Conservation (phyloP, 2,329 filamentous ascomycete species). For the Xenosphaeropsis pyriputrescens region DNA sequence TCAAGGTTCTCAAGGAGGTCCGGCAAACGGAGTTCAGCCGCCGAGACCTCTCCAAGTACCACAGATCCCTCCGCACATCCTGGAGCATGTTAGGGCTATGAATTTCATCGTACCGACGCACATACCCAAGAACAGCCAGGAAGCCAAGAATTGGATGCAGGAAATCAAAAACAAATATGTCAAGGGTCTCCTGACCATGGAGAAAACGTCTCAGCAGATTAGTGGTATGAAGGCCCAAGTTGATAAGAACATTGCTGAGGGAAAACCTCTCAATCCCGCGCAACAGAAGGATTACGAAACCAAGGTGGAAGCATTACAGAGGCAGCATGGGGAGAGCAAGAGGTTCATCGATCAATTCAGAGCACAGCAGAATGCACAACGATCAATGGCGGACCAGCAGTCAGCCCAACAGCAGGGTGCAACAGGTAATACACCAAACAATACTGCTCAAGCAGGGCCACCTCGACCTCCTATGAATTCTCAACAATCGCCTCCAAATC, state of each 20-base stretch:
- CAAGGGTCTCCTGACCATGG: conserved; percentile 33
- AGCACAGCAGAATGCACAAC: conserved; percentile 14
- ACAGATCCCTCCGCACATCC: conserved; percentile 17
- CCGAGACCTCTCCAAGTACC: conserved; percentile 3
- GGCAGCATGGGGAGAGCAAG: conserved; percentile 29
- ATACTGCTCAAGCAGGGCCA: conserved; percentile 2
- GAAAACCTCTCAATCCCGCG: conserved; percentile 28
- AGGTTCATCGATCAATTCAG: conserved; percentile 32
- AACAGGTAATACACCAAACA: conserved; percentile 5
- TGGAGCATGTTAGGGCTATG: conserved; percentile 31
- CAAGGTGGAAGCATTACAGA: conserved; percentile 27
- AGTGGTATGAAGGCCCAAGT: conserved; percentile 25
- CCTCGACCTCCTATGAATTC: conserved; percentile 14
- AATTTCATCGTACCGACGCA: conserved; percentile 28
- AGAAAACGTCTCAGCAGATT: conserved; percentile 25
- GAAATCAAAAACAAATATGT: conserved; percentile 32
- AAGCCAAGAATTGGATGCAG: conserved; percentile 29
- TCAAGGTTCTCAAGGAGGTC: conserved; percentile 2
- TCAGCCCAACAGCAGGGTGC: conserved; percentile 10
- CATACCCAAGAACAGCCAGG: conserved; percentile 26
- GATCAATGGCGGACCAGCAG: conserved; percentile 4
- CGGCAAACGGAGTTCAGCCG: conserved; percentile 1
- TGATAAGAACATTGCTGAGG: conserved; percentile 26
- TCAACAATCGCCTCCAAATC: conserved; percentile 13
- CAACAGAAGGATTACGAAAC: conserved; percentile 29